Conservation (phyloP, 805 yeast species). For the Saturnispora serradocipensis region DNA sequence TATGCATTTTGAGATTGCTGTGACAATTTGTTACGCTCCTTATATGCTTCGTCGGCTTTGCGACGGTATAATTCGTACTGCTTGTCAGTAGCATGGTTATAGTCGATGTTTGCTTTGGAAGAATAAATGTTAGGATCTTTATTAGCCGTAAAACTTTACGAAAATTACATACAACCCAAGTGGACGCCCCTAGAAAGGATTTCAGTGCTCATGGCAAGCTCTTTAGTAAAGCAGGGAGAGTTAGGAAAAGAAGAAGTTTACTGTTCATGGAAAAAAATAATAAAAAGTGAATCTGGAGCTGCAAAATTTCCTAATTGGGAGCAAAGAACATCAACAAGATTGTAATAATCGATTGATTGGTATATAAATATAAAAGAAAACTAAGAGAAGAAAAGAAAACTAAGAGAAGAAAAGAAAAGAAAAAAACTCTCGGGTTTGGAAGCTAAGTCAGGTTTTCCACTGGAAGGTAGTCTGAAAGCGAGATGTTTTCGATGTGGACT, state of each 20-base stretch:
- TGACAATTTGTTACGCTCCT: constrained; percentile 45
- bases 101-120: constrained; percentile 31
- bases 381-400: not conserved
- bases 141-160: not conserved
- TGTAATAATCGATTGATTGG: not conserved
- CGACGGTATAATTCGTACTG: constrained; percentile 56
- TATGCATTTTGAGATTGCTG: constrained; percentile 71
- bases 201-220: constrained; percentile 16
- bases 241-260: no score
- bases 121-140: not conserved
- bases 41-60: constrained; percentile 59
- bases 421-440: not conserved
- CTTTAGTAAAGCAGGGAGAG: not conserved
- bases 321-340: not conserved
- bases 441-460: constrained; percentile 3
- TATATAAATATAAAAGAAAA: not conserved
- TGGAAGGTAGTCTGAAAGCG: not conserved
- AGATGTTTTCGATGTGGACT: not conserved
- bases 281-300: not conserved
- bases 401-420: not conserved
- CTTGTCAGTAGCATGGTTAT: constrained; percentile 63
- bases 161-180: constrained; percentile 16
- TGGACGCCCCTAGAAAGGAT: constrained; percentile 21
- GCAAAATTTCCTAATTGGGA: not conserved
- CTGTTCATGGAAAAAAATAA: not conserved